A percentile compares a stretch with the other conserved stretches of the same genome.
These are phyloP conservation scores for Castanea sativa DNA, from an alignment of 306 rosid species.

Conservation along the genomic window DNA sequence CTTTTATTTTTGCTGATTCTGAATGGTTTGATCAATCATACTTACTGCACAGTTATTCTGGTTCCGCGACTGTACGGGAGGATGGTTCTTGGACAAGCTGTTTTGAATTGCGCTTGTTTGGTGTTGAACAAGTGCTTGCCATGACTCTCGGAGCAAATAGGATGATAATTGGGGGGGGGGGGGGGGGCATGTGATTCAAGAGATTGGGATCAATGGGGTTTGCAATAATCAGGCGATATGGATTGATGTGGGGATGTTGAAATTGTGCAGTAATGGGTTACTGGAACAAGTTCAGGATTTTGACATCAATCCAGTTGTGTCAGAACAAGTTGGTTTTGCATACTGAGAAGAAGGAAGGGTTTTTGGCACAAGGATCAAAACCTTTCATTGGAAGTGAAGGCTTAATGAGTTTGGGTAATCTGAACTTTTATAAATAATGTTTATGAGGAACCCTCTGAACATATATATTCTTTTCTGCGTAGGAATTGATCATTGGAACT, in stretches of 20 bases:
- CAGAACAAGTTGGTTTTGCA: conserved; percentile 12
- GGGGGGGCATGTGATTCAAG: conserved; percentile 59
- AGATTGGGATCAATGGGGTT: conserved; percentile 57
- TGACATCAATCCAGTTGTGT: conserved; percentile 42
- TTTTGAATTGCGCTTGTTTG: too few relatives aligned
- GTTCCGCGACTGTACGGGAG: too few relatives aligned
- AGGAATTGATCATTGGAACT: neutral
- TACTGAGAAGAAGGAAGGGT: conserved; percentile 28
- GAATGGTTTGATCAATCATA: too few relatives aligned
- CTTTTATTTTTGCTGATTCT: too few relatives aligned
- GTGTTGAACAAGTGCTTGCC: conserved; percentile 16
- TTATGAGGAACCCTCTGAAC: too few relatives aligned
- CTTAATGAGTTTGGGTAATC: conserved; percentile 27
- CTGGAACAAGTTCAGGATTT: conserved; percentile 56
- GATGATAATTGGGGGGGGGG: conserved; percentile 62
- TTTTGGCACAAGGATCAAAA: conserved; percentile 41
- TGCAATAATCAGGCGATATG: conserved; percentile 56
- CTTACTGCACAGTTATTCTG: too few relatives aligned
- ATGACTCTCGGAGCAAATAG: conserved; percentile 80
- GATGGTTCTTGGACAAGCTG: too few relatives aligned
- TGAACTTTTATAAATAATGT: neutral
- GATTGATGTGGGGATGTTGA: conserved; percentile 37
- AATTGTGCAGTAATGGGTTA: conserved; percentile 63
- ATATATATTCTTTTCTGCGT: neutral
- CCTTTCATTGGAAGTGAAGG: conserved; percentile 68